Evolutionary conservation across 2,329 filamentous ascomycete genomes (phyloP).

Genomic region (Alternaria angustiovoidea): DNA sequence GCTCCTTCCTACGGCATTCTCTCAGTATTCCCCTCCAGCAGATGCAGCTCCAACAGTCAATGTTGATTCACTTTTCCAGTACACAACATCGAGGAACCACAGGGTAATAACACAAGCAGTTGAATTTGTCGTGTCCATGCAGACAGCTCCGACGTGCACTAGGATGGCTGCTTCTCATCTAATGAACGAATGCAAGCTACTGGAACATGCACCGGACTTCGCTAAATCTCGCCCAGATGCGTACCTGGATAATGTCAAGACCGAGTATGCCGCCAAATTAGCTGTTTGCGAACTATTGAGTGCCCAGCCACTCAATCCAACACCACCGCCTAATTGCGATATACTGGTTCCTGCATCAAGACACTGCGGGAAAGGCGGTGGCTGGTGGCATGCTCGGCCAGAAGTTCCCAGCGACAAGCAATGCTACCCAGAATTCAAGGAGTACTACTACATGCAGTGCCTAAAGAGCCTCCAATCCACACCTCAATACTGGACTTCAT

Average conservation of each 20-base stretch:
- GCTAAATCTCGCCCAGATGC: conserved; percentile 36
- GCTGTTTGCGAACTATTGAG: conserved; percentile 69
- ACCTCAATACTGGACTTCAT: conserved; percentile 70
- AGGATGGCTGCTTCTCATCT: conserved; percentile 61
- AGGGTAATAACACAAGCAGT: conserved; percentile 35
- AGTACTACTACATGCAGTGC: conserved; percentile 58
- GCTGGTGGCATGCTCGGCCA: conserved; percentile 31
- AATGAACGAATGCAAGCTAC: conserved; percentile 61
- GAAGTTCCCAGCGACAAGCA: conserved; percentile 27
- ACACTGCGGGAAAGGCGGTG: conserved; percentile 36
- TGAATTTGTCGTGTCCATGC: conserved; percentile 34
- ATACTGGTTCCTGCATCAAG: conserved; percentile 56
- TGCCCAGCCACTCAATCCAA: conserved; percentile 53
- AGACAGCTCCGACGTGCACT: conserved; percentile 55
- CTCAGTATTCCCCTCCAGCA: conserved; percentile 26
- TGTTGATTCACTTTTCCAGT: conserved; percentile 30
- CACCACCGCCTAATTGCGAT: conserved; percentile 61
- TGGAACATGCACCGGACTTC: conserved; percentile 50
- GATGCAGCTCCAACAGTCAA: conserved; percentile 24
- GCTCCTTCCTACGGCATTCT: background rate
- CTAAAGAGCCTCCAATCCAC: conserved; percentile 62
- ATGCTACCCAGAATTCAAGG: conserved; percentile 47
- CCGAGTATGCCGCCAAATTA: conserved; percentile 68
- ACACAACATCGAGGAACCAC: conserved; percentile 33
- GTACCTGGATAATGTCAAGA: conserved; percentile 54